phyloP scores from a whole-genome alignment of 768 basidiomycete species.

The Clitopilus hobsonii region DNA sequence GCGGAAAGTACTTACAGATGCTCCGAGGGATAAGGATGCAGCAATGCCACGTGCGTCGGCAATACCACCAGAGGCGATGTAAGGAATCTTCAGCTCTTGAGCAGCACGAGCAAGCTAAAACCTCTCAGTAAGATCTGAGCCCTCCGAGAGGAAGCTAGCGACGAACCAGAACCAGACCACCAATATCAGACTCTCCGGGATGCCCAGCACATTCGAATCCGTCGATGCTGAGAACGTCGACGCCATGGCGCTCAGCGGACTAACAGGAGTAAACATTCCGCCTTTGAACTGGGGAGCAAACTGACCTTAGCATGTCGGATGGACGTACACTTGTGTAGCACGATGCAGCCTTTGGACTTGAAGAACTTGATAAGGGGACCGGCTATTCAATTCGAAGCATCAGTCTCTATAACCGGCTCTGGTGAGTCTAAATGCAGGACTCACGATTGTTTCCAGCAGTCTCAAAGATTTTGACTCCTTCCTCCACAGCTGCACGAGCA shows the following conservation, averaged over 20 bases:
- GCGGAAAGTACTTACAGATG: conserved; percentile 46
- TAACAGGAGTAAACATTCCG: conserved; percentile 5
- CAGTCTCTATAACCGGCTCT: neutral
- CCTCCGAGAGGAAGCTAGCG: neutral
- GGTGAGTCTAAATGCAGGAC: conserved; percentile 18
- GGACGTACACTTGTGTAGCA: conserved; percentile 89
- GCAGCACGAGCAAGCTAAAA: conserved; percentile 79
- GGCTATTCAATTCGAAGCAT: conserved; percentile 35
- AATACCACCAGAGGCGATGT: conserved; percentile 87
- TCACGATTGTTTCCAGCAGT: conserved; percentile 89
- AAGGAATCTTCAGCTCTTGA: conserved; percentile 79
- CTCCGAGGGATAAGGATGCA: conserved; percentile 77
- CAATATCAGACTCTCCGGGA: conserved; percentile 93
- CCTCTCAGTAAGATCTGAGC: neutral
- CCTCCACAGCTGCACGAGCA: conserved; percentile 76
- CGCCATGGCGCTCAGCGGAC: conserved; percentile 69
- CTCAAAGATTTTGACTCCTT: conserved; percentile 86
- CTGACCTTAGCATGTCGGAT: conserved; percentile 79
- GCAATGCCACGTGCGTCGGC: conserved; percentile 84
- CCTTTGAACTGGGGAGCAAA: neutral
- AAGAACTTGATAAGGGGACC: conserved; percentile 75
- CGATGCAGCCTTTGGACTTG: conserved; percentile 71
- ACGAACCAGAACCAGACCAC: conserved; percentile 73
- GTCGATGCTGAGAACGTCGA: conserved; percentile 87
- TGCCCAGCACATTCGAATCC: conserved; percentile 95